Percentiles rank a stretch among this genome's conserved stretches.
Evolutionary conservation across 1,284 basidiomycete species (phyloP).

Genomic region (Fomes fomentarius): DNA sequence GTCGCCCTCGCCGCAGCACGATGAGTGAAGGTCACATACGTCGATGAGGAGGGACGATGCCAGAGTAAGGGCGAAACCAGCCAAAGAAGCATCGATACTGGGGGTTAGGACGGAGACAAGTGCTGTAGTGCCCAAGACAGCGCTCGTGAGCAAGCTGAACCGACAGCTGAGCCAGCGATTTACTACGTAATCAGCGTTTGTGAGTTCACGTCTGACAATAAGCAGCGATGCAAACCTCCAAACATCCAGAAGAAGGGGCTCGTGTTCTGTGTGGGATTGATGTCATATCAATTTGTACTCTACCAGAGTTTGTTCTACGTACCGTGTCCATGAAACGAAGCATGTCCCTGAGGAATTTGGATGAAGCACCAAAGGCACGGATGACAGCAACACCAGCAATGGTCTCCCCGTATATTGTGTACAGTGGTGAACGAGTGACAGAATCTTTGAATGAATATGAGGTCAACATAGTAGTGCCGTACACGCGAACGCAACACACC

Average conservation of each 20-base stretch:
- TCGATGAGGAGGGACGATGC: constrained; percentile 77
- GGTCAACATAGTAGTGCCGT: constrained; percentile 14
- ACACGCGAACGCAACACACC: constrained; percentile 45
- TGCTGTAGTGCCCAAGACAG: constrained; percentile 74
- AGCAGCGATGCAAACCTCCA: constrained; percentile 74
- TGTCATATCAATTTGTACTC: too few species aligned
- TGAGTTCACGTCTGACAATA: not conserved
- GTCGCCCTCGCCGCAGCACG: not conserved
- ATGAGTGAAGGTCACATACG: constrained; percentile 48
- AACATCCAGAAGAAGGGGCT: constrained; percentile 89
- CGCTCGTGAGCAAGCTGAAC: constrained; percentile 80
- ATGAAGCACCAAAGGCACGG: constrained; percentile 86
- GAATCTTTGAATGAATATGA: constrained; percentile 56
- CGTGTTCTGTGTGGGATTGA: constrained; percentile 58
- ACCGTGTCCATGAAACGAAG: constrained; percentile 80
- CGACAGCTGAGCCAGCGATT: constrained; percentile 83
- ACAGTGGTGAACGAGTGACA: constrained; percentile 88
- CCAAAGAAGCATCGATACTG: constrained; percentile 74
- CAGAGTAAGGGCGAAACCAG: constrained; percentile 86
- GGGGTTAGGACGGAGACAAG: constrained; percentile 71
- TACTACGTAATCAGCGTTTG: constrained; percentile 43
- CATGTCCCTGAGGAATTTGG: constrained; percentile 88
- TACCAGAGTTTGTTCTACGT: too few species aligned
- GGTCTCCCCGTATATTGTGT: constrained; percentile 91
- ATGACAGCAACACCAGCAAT: constrained; percentile 88